phyloP scores from a whole-genome alignment of 192 early-diverging fungal genomes.

The Umbelopsis sp. region DNA sequence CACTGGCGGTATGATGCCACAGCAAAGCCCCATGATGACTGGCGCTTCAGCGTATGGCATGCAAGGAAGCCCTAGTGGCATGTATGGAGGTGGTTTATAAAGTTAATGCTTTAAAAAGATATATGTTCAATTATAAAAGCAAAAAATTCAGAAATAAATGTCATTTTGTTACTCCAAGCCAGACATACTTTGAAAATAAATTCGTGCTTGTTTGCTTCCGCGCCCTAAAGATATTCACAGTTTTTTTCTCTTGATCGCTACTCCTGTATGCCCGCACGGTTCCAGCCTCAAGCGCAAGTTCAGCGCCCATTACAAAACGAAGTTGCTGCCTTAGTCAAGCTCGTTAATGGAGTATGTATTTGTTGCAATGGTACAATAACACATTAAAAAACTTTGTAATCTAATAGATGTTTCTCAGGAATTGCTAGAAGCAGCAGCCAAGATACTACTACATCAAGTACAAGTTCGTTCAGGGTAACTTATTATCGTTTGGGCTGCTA shows the following conservation, averaged over 20 bases:
- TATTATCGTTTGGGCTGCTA: neutral
- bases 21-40: slow-evolving; percentile 39
- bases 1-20: slow-evolving; percentile 28
- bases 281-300: slow-evolving; percentile 17
- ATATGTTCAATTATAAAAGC: slow-evolving; percentile 10
- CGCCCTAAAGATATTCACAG: no score
- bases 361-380: neutral
- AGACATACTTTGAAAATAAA: no score
- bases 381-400: neutral
- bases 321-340: neutral
- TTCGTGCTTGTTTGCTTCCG: no score
- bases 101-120: neutral
- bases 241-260: neutral
- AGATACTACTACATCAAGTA: neutral
- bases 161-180: no score
- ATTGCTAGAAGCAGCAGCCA: slow-evolving; percentile 10
- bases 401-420: neutral
- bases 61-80: slow-evolving; percentile 23
- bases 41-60: slow-evolving; percentile 19
- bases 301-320: slow-evolving; percentile 18
- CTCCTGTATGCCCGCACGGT: neutral
- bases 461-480: slow-evolving; percentile 16
- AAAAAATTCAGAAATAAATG: no score
- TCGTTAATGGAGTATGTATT: slow-evolving; percentile 8
- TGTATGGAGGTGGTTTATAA: slow-evolving; percentile 20